These are phyloP conservation scores for Tremella fuciformis DNA, from an alignment of 768 basidiomycete genomes.

Conservation along the genomic window DNA sequence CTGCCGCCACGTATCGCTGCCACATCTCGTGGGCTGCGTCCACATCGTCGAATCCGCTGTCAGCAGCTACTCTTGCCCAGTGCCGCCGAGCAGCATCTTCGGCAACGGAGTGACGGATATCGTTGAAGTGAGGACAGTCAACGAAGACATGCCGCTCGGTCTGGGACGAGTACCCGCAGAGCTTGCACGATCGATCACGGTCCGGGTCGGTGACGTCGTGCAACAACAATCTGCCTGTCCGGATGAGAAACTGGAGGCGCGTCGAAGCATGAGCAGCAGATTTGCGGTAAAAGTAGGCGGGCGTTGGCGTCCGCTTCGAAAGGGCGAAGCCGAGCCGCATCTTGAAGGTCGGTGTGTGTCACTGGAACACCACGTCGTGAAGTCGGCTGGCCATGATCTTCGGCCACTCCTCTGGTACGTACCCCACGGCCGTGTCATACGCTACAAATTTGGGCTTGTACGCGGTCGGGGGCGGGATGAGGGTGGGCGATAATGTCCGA, in stretches of 20 bases:
- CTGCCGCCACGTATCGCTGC: neutral
- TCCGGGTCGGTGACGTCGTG: no score
- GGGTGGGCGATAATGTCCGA: neutral
- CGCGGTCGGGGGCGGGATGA: slow-evolving; percentile 13
- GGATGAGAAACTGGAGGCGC: no score
- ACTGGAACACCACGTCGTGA: neutral
- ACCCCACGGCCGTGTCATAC: no score
- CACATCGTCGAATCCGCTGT: neutral
- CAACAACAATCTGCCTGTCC: no score
- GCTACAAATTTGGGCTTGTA: slow-evolving; percentile 16
- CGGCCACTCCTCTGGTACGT: slow-evolving; percentile 20
- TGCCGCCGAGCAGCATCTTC: no score
- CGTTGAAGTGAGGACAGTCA: slow-evolving; percentile 9
- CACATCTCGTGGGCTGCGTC: neutral
- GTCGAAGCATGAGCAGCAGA: no score
- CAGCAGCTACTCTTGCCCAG: no score
- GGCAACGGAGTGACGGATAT: slow-evolving; percentile 1
- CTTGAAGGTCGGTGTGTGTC: neutral
- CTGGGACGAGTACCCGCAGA: neutral
- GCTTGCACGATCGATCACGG: neutral
- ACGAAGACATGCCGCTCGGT: slow-evolving; percentile 15
- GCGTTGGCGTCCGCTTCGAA: no score
- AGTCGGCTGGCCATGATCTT: neutral
- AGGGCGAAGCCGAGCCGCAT: neutral
- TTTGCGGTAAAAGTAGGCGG: no score